A percentile compares a stretch with the other conserved stretches of the same genome.
phyloP scores from a whole-genome alignment of 2,329 filamentous ascomycete species.

The Neonectria sp. region DNA sequence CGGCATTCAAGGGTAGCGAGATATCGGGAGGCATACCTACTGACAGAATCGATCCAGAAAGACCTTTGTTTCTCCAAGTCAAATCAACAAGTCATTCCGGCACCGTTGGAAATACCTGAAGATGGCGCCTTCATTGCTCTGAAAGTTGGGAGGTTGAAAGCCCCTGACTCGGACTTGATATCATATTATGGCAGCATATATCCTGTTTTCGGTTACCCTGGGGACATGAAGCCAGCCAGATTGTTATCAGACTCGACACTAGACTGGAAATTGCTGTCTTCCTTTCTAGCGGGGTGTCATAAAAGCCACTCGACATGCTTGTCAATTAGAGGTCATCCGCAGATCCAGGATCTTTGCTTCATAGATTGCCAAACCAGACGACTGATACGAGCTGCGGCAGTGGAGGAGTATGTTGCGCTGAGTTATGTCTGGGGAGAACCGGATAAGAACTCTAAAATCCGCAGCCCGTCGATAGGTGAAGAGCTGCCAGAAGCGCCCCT shows the following conservation, averaged over 20 bases:
- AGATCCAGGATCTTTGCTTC: neutral
- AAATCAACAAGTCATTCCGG: neutral
- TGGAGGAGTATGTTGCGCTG: conserved; percentile 16
- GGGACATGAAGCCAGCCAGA: neutral
- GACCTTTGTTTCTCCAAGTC: neutral
- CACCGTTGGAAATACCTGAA: neutral
- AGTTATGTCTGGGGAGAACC: conserved; percentile 24
- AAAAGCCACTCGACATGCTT: neutral
- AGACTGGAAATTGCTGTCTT: neutral
- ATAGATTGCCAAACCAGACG: conserved; percentile 14
- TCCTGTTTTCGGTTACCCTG: neutral
- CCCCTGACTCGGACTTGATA: neutral
- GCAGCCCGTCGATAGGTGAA: neutral
- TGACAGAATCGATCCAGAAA: neutral
- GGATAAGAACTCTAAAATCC: neutral
- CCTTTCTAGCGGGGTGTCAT: conserved; percentile 10
- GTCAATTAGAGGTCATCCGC: neutral
- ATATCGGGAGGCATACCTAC: neutral
- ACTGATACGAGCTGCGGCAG: neutral
- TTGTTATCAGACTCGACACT: neutral
- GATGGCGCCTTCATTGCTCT: conserved; percentile 16
- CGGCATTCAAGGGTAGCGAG: conserved; percentile 4
- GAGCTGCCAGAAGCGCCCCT: neutral
- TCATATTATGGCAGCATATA: conserved; percentile 18
- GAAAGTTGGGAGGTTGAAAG: neutral